These are phyloP conservation scores for Mycena polygramma DNA, from an alignment of 768 basidiomycete species.

Conservation along the genomic window DNA sequence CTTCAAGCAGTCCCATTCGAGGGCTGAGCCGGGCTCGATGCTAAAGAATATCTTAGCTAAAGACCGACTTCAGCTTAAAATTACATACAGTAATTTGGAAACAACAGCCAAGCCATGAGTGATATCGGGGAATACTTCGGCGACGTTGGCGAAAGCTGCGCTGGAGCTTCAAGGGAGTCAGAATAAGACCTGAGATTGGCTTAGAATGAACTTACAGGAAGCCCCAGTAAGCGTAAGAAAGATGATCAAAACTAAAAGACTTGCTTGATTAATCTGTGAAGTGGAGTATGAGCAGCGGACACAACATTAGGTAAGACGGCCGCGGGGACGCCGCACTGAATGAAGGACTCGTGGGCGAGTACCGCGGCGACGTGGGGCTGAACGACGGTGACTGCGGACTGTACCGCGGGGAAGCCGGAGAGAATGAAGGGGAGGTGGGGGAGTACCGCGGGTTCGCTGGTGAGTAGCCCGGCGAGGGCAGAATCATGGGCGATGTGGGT, in stretches of 20 bases:
- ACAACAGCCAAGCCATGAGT: conserved; percentile 89
- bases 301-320: conserved; percentile 30
- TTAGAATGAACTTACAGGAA: conserved; percentile 67
- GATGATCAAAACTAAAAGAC: no score
- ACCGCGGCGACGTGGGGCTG: conserved; percentile 90
- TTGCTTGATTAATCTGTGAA: conserved; percentile 78
- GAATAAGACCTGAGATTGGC: conserved; percentile 16
- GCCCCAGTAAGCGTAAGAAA: no score
- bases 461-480: conserved; percentile 87
- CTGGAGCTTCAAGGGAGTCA: conserved; percentile 65
- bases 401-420: conserved; percentile 86
- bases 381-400: conserved; percentile 93
- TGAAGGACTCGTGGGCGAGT: conserved; percentile 91
- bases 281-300: conserved; percentile 38
- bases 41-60: conserved; percentile 53
- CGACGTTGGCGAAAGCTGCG: conserved; percentile 89
- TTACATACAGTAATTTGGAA: conserved; percentile 90
- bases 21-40: conserved; percentile 74
- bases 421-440: conserved; percentile 87
- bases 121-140: conserved; percentile 96
- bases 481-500: conserved; percentile 87
- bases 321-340: conserved; percentile 96
- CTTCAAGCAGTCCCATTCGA: conserved; percentile 58
- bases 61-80: conserved; percentile 1
- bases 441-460: conserved; percentile 91